Evolutionary conservation across 139 green algal genomes (phyloP).

Genomic region (Tetraselmis chui): DNA sequence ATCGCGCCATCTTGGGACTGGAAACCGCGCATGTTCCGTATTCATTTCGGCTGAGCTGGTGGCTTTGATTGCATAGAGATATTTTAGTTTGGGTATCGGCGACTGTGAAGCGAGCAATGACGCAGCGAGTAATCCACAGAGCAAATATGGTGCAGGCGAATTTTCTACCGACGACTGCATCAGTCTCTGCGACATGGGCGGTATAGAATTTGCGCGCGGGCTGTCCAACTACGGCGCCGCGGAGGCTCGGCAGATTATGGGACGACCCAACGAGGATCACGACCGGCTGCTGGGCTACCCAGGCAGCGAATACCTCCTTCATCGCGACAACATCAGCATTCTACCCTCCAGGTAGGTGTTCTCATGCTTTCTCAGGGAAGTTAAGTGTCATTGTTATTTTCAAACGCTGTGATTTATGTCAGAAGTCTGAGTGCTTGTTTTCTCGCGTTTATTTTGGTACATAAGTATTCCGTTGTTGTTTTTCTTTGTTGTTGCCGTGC

Average conservation of each 20-base stretch:
- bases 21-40: no score
- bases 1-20: no score
- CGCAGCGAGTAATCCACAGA: conserved; percentile 11
- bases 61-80: neutral
- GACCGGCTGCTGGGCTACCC: conserved; percentile 37
- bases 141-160: conserved; percentile 9
- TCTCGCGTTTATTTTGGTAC: neutral
- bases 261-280: conserved; percentile 9
- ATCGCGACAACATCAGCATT: conserved; percentile 55
- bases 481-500: no score
- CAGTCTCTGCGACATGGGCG: conserved; percentile 53
- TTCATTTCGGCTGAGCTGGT: neutral
- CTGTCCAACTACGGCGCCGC: conserved; percentile 69
- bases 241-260: conserved; percentile 33
- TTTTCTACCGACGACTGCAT: conserved; percentile 58
- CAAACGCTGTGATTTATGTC: no score
- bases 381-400: no score
- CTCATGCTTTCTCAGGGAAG: no score
- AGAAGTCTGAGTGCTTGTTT: neutral
- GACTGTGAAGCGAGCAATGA: conserved; percentile 3
- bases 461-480: no score
- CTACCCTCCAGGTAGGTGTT: conserved; percentile 3
- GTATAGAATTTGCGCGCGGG: conserved; percentile 70
- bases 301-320: conserved; percentile 50
- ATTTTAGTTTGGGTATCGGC: neutral